Evolutionary conservation across 2,329 filamentous ascomycete genomes (phyloP).

Genomic region (Dothideomycetidae sp.): DNA sequence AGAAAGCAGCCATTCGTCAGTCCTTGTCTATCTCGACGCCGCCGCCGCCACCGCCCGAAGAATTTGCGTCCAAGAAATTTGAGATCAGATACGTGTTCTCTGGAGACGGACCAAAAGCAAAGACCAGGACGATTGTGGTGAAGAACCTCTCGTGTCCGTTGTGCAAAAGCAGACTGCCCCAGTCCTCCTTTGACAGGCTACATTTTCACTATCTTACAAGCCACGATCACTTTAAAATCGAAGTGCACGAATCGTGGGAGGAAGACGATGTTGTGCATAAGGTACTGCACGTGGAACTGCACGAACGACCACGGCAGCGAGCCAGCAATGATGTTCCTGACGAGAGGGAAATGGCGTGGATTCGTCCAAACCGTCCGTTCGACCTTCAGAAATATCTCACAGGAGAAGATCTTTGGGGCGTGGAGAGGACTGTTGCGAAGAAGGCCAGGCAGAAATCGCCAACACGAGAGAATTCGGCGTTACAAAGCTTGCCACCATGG

Average conservation of each 20-base stretch:
- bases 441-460: neutral
- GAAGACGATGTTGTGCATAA: constrained; percentile 13
- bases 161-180: constrained; percentile 13
- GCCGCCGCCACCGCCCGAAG: neutral
- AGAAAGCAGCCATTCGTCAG: constrained; percentile 17
- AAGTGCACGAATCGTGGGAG: constrained; percentile 12
- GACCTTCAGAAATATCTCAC: constrained; percentile 22
- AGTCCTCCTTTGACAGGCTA: constrained; percentile 19
- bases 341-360: constrained; percentile 19
- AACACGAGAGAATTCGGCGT: neutral
- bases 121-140: constrained; percentile 7
- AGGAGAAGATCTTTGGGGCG: constrained; percentile 23
- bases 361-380: constrained; percentile 24
- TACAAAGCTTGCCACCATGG: neutral
- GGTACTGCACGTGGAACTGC: constrained; percentile 11
- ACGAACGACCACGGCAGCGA: constrained; percentile 11
- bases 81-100: constrained; percentile 11
- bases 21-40: neutral
- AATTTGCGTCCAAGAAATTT: neutral
- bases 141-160: constrained; percentile 17
- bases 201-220: constrained; percentile 22
- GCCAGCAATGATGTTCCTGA: constrained; percentile 19
- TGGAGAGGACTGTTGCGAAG: constrained; percentile 7
- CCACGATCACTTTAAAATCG: constrained; percentile 25
- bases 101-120: constrained; percentile 5